These are phyloP conservation scores for Pleurotus cornucopiae DNA, from an alignment of 768 basidiomycete genomes.

Conservation along the genomic window DNA sequence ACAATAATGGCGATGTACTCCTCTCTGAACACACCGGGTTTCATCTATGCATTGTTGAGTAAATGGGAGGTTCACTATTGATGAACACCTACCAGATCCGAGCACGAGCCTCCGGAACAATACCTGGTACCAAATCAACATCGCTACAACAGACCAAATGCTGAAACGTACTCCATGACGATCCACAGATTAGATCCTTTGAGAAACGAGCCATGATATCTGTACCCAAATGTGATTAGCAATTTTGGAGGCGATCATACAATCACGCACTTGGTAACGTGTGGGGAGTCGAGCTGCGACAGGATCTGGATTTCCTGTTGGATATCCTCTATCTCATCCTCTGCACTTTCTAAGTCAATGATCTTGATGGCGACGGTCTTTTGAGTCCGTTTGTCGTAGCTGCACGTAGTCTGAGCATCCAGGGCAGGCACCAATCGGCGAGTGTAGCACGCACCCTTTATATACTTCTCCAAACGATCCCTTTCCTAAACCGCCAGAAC, in stretches of 20 bases:
- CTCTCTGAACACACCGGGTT: conserved; percentile 95
- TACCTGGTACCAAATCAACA: conserved; percentile 49
- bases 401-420: conserved; percentile 22
- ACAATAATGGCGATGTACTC: conserved; percentile 99
- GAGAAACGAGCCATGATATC: conserved; percentile 95
- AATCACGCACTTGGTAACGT: conserved; percentile 84
- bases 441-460: conserved; percentile 68
- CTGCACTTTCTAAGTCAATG: conserved; percentile 97
- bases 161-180: conserved; percentile 81
- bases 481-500: conserved; percentile 58
- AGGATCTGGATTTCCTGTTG: conserved; percentile 99
- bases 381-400: conserved; percentile 93
- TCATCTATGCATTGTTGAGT: conserved; percentile 63
- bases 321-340: conserved; percentile 99
- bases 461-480: conserved; percentile 99
- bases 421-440: not conserved
- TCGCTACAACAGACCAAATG: not conserved
- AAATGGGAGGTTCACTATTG: conserved; percentile 6
- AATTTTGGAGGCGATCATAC: not conserved
- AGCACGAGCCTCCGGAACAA: conserved; percentile 97
- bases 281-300: conserved; percentile 91
- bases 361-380: conserved; percentile 99
- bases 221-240: conserved; percentile 13
- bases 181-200: conserved; percentile 98
- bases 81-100: conserved; percentile 69